Evolutionary conservation across 352 stramenopile species (phyloP), one percentile per base, ranked within the genome.

Genomic region (Aphanomyces cochlioides): DNA sequence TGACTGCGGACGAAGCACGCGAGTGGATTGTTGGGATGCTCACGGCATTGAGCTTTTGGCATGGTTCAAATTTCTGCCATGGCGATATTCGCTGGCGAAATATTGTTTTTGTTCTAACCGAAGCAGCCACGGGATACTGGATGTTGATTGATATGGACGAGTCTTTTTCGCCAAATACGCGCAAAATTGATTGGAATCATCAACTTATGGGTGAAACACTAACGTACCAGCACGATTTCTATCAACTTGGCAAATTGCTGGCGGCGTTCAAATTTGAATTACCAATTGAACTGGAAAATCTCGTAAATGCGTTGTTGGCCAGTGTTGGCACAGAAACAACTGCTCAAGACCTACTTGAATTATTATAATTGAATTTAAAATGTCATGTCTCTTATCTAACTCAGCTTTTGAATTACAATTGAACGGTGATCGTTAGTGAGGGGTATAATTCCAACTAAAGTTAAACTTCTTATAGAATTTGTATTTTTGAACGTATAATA

Each of bases 1-100:
- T 7, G 54, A 67, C 41, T 38, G 6, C n/a, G 36, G 34, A 56
- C 7, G 67, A 75, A 66, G 43, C 70, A 41, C 19, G 39, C 37
- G 56, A 72, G 34, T 79, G 69, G 75, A 39, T 77, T 19, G 56
- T 19, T 54, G 3, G n/a, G 7, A 74, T 77, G 38, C 65, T 75
- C 12, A 77, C 56, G 15, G 69, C 72, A 3, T 65, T 77, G 47
- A 75, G 61, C 15, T 66, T 69, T 67, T 77, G 74, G 72, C 67
- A 77, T 28, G 41, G 64, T 0, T 56, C 21, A 28, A 38, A 56
- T 2, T 78, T 71, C 53, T 78, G 74, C 15, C 74, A 78, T 34
- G 74, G 72, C 7, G 69, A 79, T 63, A 34, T 76, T 39, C 50
- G 53, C 5, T 75, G 66, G 70, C 4, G 19, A 40, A 76, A 76